A percentile compares a stretch with the other conserved stretches of the same genome.
These are phyloP conservation scores for Penicillium sp. DNA, from an alignment of 2,329 filamentous ascomycete genomes.

Conservation along the genomic window DNA sequence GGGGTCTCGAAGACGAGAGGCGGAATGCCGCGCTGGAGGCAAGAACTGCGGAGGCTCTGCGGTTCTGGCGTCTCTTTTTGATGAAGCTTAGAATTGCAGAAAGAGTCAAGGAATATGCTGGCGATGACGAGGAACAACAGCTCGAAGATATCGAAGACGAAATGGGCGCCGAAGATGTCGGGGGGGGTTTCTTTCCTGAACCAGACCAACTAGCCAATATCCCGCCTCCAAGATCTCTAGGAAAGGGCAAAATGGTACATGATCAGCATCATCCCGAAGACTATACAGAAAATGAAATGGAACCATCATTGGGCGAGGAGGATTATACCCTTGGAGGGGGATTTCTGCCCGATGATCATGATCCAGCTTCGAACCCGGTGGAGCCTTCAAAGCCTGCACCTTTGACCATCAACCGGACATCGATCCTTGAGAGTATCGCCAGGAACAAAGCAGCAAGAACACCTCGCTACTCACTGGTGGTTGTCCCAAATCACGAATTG, in stretches of 20 bases:
- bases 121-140: constrained; percentile 35
- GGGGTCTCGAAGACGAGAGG: constrained; percentile 64
- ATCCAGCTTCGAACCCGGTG: not conserved
- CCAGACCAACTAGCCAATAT: constrained; percentile 16
- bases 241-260: not conserved
- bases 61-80: constrained; percentile 59
- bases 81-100: constrained; percentile 67
- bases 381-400: not conserved
- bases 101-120: constrained; percentile 61
- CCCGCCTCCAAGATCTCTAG: not conserved
- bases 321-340: constrained; percentile 1
- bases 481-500: constrained; percentile 24
- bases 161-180: constrained; percentile 27
- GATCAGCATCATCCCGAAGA: not conserved
- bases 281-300: not conserved
- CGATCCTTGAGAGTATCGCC: not conserved
- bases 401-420: not conserved
- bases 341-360: constrained; percentile 6
- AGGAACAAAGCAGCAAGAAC: constrained; percentile 4
- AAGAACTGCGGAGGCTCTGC: constrained; percentile 50
- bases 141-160: constrained; percentile 41
- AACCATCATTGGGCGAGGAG: not conserved
- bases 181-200: constrained; percentile 42
- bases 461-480: constrained; percentile 31
- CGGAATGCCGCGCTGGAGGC: constrained; percentile 60